Percentiles rank a stretch among this genome's conserved stretches.
Conservation (phyloP, 1,284 basidiomycete species). For the Vanrija sp. region DNA sequence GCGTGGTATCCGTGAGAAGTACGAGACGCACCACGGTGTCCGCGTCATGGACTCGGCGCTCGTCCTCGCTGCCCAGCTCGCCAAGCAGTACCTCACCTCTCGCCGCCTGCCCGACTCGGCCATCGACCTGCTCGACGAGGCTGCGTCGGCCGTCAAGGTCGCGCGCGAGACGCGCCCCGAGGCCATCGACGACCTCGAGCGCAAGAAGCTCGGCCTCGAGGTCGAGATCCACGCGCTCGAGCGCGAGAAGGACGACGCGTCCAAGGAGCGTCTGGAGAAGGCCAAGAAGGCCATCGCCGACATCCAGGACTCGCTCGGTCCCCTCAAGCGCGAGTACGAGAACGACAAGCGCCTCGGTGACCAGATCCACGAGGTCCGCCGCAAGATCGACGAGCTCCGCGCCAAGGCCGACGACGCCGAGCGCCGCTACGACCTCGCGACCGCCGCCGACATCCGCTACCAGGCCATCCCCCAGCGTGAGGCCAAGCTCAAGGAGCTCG, state of each 20-base stretch:
- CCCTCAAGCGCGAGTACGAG: conserved; percentile 84
- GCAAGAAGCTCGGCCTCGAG: conserved; percentile 85
- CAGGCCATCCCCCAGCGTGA: conserved; percentile 92
- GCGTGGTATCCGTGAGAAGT: conserved; percentile 80
- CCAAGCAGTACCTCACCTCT: conserved; percentile 88
- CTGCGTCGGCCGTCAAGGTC: conserved; percentile 71
- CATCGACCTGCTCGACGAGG: conserved; percentile 91
- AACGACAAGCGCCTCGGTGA: conserved; percentile 83
- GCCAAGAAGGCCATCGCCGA: conserved; percentile 78
- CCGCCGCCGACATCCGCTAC: conserved; percentile 85
- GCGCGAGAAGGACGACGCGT: conserved; percentile 85
- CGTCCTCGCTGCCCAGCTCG: conserved; percentile 85
- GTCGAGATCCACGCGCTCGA: conserved; percentile 95
- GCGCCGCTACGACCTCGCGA: conserved; percentile 74
- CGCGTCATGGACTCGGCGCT: conserved; percentile 86
- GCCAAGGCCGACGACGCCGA: conserved; percentile 94
- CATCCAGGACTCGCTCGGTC: conserved; percentile 84
- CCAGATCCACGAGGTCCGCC: conserved; percentile 73
- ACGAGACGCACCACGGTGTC: conserved; percentile 75
- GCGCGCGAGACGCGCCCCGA: conserved; percentile 93
- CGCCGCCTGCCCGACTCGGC: conserved; percentile 83
- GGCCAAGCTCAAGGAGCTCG: conserved; percentile 58
- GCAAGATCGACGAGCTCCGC: conserved; percentile 85
- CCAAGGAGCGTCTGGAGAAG: conserved; percentile 76
- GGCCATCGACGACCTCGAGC: conserved; percentile 89